Conservation (phyloP, 2,329 filamentous ascomycete species). For the Penicillium glabrum region DNA sequence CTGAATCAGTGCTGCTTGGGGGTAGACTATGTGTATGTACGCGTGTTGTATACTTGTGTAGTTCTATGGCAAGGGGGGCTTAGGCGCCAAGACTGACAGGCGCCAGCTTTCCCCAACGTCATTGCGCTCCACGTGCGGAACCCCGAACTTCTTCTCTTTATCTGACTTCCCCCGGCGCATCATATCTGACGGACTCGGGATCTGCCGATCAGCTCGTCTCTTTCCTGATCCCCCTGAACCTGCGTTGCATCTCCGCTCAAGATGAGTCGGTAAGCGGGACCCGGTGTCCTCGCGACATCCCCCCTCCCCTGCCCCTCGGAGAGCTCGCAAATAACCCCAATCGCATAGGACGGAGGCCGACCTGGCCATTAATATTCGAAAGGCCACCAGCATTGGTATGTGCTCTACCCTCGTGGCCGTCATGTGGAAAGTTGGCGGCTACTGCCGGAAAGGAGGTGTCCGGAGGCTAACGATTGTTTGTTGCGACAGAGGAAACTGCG, state of each 20-base stretch:
- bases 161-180: slow-evolving; percentile 8
- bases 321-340: slow-evolving; percentile 8
- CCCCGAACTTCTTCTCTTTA: slow-evolving; percentile 5
- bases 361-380: slow-evolving; percentile 65
- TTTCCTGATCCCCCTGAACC: slow-evolving; percentile 21
- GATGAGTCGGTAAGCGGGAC: slow-evolving; percentile 57
- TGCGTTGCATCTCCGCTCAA: slow-evolving; percentile 50
- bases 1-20: neutral
- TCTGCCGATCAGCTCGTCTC: slow-evolving; percentile 16
- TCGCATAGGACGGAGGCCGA: slow-evolving; percentile 59
- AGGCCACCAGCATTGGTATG: slow-evolving; percentile 63
- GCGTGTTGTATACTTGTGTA: neutral
- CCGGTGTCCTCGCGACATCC: neutral
- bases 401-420: slow-evolving; percentile 1
- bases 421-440: neutral
- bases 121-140: slow-evolving; percentile 27
- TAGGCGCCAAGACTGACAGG: slow-evolving; percentile 36
- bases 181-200: slow-evolving; percentile 18
- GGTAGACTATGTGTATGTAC: neutral
- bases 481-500: slow-evolving; percentile 59
- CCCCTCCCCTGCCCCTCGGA: neutral
- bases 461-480: slow-evolving; percentile 18
- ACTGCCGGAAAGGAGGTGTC: slow-evolving; percentile 1
- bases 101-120: slow-evolving; percentile 38
- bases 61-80: slow-evolving; percentile 14